Base-by-base conservation (phyloP, 2,329 filamentous ascomycete genomes). In the Metarhizium sp. region DNA sequence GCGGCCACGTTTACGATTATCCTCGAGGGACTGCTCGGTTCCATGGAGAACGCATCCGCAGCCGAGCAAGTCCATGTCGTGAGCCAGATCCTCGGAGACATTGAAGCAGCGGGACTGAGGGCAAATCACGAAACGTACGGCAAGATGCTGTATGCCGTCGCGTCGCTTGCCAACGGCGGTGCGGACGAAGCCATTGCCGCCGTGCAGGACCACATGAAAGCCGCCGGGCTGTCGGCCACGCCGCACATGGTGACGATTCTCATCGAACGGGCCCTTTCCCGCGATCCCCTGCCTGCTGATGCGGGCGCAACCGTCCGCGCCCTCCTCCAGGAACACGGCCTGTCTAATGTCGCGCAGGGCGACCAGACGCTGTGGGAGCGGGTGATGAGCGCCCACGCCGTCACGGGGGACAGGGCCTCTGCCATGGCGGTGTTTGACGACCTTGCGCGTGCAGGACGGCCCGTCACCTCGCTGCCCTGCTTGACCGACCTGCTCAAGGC, bases 191-290 rank as follows among this genome's bases (percentile, higher is more conserved):
- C 82, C 55, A 78, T 88, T 14, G 76, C 78, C 48, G 76, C 76
- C 2, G 76, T 92, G 7, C 75, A 90, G 47, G 69, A 73, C 1
- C 80, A 86, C 66, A 87, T 94, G 78, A 71, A 72, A 52, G 61
- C 64, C 6, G 71, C 75, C 29, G 77, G 78, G 20, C 63, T 86
- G 47, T 66, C 76, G 50, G 76, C 82, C 2, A 80, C 80, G 4
- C 69, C 81, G 1, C 79, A 90, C 61, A 87, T 90, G 63, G 88
- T 88, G 72, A 92, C 88, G 29, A 87, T 86, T 63, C 78, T 94
- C 20, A 73, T 88, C 49, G 80, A 85, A 49, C 77, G 87, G 65
- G 86, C 85, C 65, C 86, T 92, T 65, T 63, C 74, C 8, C 77
- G 75, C 52, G 58, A 71, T 1, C 81, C 82, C 2, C 82, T 85